Evolutionary conservation across 192 early-diverging fungal species (phyloP).

Genomic region (Linnemannia schmuckeri): DNA sequence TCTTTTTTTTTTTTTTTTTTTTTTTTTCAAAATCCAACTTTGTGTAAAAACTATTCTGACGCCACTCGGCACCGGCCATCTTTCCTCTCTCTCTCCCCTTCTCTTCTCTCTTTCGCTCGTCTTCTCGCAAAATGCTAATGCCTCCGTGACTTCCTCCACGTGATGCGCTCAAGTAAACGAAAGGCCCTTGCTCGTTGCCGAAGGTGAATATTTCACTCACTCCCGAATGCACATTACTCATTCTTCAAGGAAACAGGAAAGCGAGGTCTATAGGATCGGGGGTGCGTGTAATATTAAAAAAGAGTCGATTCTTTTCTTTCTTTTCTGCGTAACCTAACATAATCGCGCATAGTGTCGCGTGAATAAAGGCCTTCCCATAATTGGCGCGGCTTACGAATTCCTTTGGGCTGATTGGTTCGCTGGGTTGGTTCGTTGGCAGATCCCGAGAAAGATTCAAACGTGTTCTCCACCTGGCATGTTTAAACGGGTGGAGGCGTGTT

Average conservation of each 20-base stretch:
- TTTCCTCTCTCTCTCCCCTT: background rate
- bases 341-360: background rate
- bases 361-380: background rate
- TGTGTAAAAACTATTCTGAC: background rate
- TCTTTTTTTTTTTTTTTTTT: too few relatives aligned
- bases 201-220: background rate
- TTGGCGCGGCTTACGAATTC: background rate
- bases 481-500: constrained; percentile 31
- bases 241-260: background rate
- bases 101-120: background rate
- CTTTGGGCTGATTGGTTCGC: background rate
- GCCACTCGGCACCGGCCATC: background rate
- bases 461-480: background rate
- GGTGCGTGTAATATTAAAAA: background rate
- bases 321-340: background rate
- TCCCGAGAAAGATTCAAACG: background rate
- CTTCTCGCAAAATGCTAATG: background rate
- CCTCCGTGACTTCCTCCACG: background rate
- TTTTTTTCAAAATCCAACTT: background rate
- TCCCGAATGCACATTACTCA: background rate
- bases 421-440: background rate
- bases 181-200: background rate
- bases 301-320: background rate
- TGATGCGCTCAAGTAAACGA: background rate
- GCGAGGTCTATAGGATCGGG: background rate